Evolutionary conservation across 2,329 filamentous ascomycete genomes (phyloP).

Genomic region (Cercospora sojina): DNA sequence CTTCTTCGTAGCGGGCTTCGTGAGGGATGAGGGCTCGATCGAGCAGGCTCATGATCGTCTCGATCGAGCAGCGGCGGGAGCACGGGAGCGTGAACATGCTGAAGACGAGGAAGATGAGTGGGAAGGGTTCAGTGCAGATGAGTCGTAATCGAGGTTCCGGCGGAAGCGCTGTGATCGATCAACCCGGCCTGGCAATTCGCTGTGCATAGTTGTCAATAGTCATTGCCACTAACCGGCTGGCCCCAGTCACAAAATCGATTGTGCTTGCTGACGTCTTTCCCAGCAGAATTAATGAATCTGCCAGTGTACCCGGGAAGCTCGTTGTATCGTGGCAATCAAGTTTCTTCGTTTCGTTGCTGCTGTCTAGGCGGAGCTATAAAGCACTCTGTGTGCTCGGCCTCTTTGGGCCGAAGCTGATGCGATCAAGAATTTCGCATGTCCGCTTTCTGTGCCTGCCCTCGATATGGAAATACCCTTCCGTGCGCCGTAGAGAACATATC

Average conservation of each 20-base stretch:
- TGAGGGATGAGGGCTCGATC: constrained; percentile 51
- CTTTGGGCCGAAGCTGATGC: constrained; percentile 14
- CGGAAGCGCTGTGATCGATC: neutral
- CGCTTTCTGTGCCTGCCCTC: constrained; percentile 16
- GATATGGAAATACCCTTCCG: constrained; percentile 12
- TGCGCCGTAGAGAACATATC: constrained; percentile 20
- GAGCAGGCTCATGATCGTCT: neutral
- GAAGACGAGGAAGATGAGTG: constrained; percentile 43
- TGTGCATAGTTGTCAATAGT: neutral
- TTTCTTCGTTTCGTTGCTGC: constrained; percentile 23
- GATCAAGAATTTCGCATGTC: constrained; percentile 13
- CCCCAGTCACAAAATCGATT: neutral
- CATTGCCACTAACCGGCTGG: neutral
- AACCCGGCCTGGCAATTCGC: neutral
- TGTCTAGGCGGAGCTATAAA: constrained; percentile 23
- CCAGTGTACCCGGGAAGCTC: neutral
- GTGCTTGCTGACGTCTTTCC: neutral
- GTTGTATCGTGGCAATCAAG: constrained; percentile 20
- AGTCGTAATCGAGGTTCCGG: constrained; percentile 3
- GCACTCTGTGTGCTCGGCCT: constrained; percentile 17
- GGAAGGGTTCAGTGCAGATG: constrained; percentile 45
- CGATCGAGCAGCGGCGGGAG: neutral
- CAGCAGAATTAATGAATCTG: neutral
- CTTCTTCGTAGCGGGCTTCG: constrained; percentile 90
- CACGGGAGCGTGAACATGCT: neutral